These are phyloP conservation scores for Thalassiosira livingstoniorum DNA, from an alignment of 352 stramenopile genomes.

Conservation along the genomic window DNA sequence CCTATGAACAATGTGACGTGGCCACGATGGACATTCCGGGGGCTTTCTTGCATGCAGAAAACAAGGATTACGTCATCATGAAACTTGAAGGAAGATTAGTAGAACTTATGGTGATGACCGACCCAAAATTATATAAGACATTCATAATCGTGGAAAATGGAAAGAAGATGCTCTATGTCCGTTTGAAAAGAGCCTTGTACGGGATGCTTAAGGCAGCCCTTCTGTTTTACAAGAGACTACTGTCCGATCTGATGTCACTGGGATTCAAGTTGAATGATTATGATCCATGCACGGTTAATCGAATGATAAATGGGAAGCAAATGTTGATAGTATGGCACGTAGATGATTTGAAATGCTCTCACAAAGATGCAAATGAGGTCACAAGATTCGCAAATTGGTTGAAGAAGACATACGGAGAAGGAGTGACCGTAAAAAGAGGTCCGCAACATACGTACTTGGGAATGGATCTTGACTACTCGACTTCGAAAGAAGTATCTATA, in stretches of 20 bases:
- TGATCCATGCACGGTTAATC: constrained; percentile 11
- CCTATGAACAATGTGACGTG: background rate
- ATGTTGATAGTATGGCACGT: constrained; percentile 9
- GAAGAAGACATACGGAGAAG: background rate
- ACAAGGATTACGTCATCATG: background rate
- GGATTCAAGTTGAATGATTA: background rate
- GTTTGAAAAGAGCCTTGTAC: too few species aligned
- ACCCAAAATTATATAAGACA: too few species aligned
- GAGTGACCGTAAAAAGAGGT: constrained; percentile 6
- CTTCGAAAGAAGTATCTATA: background rate
- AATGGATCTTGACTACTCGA: constrained; percentile 1
- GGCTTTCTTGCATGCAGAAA: background rate
- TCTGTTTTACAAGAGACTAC: background rate
- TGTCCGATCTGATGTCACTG: background rate
- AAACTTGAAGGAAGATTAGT: background rate
- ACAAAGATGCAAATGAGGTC: background rate
- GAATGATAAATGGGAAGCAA: constrained; percentile 12
- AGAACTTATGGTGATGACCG: background rate
- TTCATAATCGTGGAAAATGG: too few species aligned
- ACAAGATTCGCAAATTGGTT: background rate
- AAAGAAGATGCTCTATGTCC: too few species aligned
- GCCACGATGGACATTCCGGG: background rate
- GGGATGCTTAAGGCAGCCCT: too few species aligned
- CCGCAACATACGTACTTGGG: background rate
- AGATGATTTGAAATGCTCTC: constrained; percentile 16